Evolutionary conservation across 805 yeast species (phyloP), one percentile per base, ranked within the genome.

Genomic region (Clavispora santaluciae): DNA sequence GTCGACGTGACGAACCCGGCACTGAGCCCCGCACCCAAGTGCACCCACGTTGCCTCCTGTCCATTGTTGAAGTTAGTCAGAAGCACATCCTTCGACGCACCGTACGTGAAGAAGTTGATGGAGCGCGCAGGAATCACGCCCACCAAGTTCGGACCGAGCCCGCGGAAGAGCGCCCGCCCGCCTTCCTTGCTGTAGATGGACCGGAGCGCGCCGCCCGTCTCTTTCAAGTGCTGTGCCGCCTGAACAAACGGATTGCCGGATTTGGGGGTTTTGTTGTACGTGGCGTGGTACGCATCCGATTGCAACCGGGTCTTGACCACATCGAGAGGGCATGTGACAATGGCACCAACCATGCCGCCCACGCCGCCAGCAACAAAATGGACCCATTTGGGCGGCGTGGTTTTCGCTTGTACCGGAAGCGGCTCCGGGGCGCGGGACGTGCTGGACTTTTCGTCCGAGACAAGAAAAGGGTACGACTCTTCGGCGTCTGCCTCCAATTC

Each of bases 41-140:
- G 98, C 16, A 93, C 79, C 78, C 87, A 78, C 1, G 97, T 80
- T 12, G 81, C 80, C 55, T 90, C 96, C 43, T 82, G 61, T 10
- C 90, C 89, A 39, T 83, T 62, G 60, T 84, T 83, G 63, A 88
- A 78, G 33, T 75, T 69, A 15, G 66, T 66, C 6, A 87, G 73
- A n/a, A 89, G 61, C 12, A 84, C 38, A 18, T 86, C 91, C 56
- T 93, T 93, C 5, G 95, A 79, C n/a, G 86, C 72, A n/a, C 97
- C 96, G 60, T 93, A 93, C 0, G 97, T 88, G 71, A 90, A 90
- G 61, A 93, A 93, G 63, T 93, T 93, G 49, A 93, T 95, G 22
- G 96, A 85, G 60, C 99, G 75, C 1, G 99, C 98, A 0, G 99
- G 99, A 31, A 93, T 91, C 12, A 93, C 98, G 40, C 99, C 99